A percentile compares a stretch with the other conserved stretches of the same genome.
Conservation (phyloP, 768 basidiomycete genomes). For the Trametes punicea region DNA sequence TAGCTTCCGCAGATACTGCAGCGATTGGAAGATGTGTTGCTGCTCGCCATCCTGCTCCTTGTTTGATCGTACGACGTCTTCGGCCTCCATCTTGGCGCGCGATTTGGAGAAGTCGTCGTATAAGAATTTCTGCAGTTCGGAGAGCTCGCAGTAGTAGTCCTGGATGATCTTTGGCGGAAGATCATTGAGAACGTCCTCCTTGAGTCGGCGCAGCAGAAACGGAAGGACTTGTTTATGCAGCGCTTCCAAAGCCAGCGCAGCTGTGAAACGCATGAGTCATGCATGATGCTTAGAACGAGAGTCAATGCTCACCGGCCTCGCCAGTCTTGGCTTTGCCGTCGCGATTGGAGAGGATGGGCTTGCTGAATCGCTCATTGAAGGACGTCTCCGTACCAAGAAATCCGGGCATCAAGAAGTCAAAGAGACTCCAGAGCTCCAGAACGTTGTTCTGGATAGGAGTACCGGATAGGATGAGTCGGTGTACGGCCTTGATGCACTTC, state of each 20-base stretch:
- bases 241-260: slow-evolving; percentile 90
- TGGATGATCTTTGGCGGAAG: slow-evolving; percentile 99
- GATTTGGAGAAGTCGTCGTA: slow-evolving; percentile 94
- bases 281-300: not conserved
- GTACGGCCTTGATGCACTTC: slow-evolving; percentile 85
- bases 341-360: slow-evolving; percentile 90
- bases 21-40: slow-evolving; percentile 92
- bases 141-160: slow-evolving; percentile 98
- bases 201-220: slow-evolving; percentile 91
- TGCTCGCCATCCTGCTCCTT: slow-evolving; percentile 43
- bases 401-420: slow-evolving; percentile 99
- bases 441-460: slow-evolving; percentile 99
- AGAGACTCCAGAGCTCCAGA: slow-evolving; percentile 95
- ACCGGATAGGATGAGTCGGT: slow-evolving; percentile 92
- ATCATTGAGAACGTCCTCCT: slow-evolving; percentile 95
- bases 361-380: slow-evolving; percentile 94
- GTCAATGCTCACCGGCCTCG: slow-evolving; percentile 79
- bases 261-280: slow-evolving; percentile 39
- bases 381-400: slow-evolving; percentile 94
- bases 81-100: slow-evolving; percentile 59
- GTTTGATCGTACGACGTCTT: slow-evolving; percentile 55
- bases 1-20: slow-evolving; percentile 95
- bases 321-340: slow-evolving; percentile 94
- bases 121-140: slow-evolving; percentile 87
- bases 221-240: slow-evolving; percentile 99